Base-by-base conservation (phyloP, 2,329 filamentous ascomycete species). In the Fusarium hostae region DNA sequence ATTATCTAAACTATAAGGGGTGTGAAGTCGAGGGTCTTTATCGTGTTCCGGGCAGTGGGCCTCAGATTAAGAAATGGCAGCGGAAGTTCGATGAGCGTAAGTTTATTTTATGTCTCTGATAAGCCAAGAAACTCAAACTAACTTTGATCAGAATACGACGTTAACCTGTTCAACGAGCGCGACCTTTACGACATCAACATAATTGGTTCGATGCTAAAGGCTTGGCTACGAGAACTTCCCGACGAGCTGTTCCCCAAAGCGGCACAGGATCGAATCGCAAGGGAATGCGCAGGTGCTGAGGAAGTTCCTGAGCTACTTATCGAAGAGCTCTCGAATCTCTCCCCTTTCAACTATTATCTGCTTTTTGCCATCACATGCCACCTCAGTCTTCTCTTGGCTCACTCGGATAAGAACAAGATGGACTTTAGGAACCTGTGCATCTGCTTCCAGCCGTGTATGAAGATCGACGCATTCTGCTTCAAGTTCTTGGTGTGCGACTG, bases 401-500 rank as follows among this genome's bases (percentile, higher is more conserved):
- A 97, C 80, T 92, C 94, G 28, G 94, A 97, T 72, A 95, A 95
- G 85, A 98, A 98, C 87, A 97, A 97, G 84, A 98, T 98, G 95
- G 94, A 97, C 79, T 97, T 95, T 79, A 91, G 94, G 78, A 98
- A 98, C 73, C 85, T 98, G 28, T 97, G 94, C 83, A 97, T 98
- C 75, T 98, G 95, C 84, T 98, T 98, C 82, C 94, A 97, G 81
- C 95, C 95, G 6, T 97, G 94, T 81, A 94, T 98, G 89, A 97
- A 95, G 82, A 96, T 98, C 65, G 95, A 98, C 77, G 91, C 91
- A 2, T 97, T 95, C 80, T 97, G 94, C 80, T 98, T 98, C 87
- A 94, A 95, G 77, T 98, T 97, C 73, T 86, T 98, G 16, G 95
- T 98, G 24, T 94, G 94, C 78, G 92, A 98, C 79, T 98, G 95